Evolutionary conservation across 2,329 filamentous ascomycete genomes (phyloP), one percentile per base, ranked within the genome.

Genomic region (Arthrobotrys entomopaga): DNA sequence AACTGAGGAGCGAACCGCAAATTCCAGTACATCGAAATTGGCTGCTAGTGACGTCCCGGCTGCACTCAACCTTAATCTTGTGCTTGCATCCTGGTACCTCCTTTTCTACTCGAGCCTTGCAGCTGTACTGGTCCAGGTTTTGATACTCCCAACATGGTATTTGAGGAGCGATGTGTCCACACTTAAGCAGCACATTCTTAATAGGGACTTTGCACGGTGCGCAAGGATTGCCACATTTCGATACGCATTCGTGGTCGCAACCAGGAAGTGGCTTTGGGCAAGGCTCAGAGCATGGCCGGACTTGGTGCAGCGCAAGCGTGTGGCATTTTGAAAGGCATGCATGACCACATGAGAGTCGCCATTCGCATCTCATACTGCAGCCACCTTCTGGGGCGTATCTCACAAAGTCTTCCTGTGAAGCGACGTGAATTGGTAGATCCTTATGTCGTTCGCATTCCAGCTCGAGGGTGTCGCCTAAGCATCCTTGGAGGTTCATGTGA

Each of bases 401-500:
- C 0, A 82, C 71, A 76, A 91, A 91, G 71, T 91, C 83, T 0
- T 88, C 86, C 0, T 88, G 85, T 0, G 81, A 76, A 0, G 83
- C 83, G 1, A 87, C 86, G 0, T 78, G 16, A 10, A 90, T 85
- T 0, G 80, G 77, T 0, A 81, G 85, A 0, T 87, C 82, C 0
- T 82, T 83, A 77, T 92, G 90, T 0, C 89, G 85, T 2, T 87
- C 84, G 66, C 89, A 91, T 59, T 83, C 82, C 0, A 91, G 82
- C 16, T 85, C 83, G 0, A 91, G 79, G 0, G 77, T 67, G 0
- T 77, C 77, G 0, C 88, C 88, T 2, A 90, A 77, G 40, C 84
- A 85, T 1, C 81, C 81, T 0, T 80, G 78, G 0, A 77, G 76
- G 7, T 81, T 71, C 0, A 93, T 80, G 20, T 89, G 85, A 0